Evolutionary conservation across 2,329 filamentous ascomycete genomes (phyloP), one percentile per base, ranked within the genome.

Genomic region (Fusarium palustre): DNA sequence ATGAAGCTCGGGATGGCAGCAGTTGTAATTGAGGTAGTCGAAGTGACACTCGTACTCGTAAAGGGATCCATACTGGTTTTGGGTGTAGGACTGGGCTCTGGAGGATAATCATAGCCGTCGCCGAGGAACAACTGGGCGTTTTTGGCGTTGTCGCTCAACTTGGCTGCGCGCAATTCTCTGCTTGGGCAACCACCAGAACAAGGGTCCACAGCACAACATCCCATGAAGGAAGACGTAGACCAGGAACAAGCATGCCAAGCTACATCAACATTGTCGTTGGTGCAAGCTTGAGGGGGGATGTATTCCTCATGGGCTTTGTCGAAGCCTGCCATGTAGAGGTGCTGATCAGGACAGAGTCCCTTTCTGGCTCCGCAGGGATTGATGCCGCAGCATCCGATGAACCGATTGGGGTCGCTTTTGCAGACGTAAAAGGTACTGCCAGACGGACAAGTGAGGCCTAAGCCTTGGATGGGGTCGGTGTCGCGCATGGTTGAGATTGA

Each of bases 361-460:
- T 68, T 67, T 39, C 53, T 54, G 12, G 41, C 38, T 15, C 62
- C 52, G 45, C 80, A 82, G 1, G 80, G 78, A 58, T 80, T 74
- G 28, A 63, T 69, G 13, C 61, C 69, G 48, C 81, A 83, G 66
- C 81, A 83, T 15, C 81, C 82, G 41, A 83, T 56, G 67, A 82
- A 83, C 31, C 77, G 76, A 5, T 60, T 39, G 1, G 68, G 64
- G 33, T 75, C 75, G 3, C 73, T 69, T 6, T 63, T 43, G 66
- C 81, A 82, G 58, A 81, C 71, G 73, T 82, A 82, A 36, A 82
- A 81, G 8, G 57, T 36, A 25, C 78, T 77, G 5, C 73, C 74
- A 2, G 52, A 57, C 1, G 76, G 76, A 42, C 81, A 83, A 7
- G 59, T 60, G 0, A 80, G 64, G 16, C 74, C 79, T 2, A 80